phyloP scores from a whole-genome alignment of 177 flowering plant genomes.

The Vitis hybrid region DNA sequence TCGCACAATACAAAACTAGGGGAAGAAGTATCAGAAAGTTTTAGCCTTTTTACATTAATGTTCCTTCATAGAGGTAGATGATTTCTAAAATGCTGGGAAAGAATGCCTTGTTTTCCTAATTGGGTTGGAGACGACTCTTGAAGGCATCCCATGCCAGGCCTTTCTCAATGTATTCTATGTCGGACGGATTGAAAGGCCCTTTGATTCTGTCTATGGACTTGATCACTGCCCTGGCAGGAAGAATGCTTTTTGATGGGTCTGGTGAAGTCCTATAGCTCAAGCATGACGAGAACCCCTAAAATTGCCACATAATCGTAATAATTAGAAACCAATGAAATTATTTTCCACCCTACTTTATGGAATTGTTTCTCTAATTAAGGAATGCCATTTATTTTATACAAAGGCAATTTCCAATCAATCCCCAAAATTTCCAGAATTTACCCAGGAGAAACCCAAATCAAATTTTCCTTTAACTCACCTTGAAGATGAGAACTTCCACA shows the following conservation, averaged over 20 bases:
- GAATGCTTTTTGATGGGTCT: slow-evolving; percentile 65
- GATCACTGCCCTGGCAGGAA: slow-evolving; percentile 69
- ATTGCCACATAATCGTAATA: not conserved
- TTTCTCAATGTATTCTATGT: slow-evolving; percentile 59
- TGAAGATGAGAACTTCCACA: slow-evolving; percentile 66
- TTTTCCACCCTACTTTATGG: not conserved
- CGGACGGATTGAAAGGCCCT: slow-evolving; percentile 75
- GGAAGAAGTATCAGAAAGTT: too few species aligned
- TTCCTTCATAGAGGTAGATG: too few species aligned
- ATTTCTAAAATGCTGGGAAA: too few species aligned
- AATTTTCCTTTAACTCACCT: slow-evolving; percentile 32
- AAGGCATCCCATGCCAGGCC: slow-evolving; percentile 56
- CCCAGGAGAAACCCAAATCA: not conserved
- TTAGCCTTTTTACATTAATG: too few species aligned
- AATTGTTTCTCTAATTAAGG: too few species aligned
- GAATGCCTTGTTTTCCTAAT: too few species aligned
- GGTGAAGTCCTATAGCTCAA: slow-evolving; percentile 60
- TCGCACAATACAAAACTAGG: too few species aligned
- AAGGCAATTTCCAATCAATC: too few species aligned
- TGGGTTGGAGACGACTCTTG: slow-evolving; percentile 8
- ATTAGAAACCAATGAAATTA: not conserved
- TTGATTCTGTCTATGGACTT: slow-evolving; percentile 61
- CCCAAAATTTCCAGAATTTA: too few species aligned
- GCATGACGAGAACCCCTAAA: slow-evolving; percentile 82
- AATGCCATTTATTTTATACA: too few species aligned